Percentiles rank a stretch among this genome's conserved stretches.
phyloP scores from a whole-genome alignment of 371 early-diverging fungal genomes.

The Mortierella sp. region DNA sequence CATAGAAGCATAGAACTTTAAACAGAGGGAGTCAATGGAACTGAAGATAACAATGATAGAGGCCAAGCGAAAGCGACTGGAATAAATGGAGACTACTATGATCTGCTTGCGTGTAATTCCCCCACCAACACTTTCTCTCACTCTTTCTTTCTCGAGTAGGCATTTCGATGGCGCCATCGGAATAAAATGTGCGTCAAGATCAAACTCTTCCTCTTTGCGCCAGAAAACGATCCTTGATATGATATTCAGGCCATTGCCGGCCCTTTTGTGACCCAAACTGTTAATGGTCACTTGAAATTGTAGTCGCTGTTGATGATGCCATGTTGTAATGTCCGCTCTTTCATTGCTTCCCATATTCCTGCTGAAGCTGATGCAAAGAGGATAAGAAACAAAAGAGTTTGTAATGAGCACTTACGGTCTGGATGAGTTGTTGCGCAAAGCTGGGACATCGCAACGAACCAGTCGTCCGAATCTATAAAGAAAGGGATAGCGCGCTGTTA shows the following conservation, averaged over 20 bases:
- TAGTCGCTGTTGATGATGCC: background rate
- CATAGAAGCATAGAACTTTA: background rate
- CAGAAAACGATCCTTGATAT: too few relatives aligned
- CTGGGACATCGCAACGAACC: constrained; percentile 87
- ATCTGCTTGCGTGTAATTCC: background rate
- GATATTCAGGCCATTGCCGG: background rate
- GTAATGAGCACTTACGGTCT: constrained; percentile 27
- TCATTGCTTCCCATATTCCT: background rate
- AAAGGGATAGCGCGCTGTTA: constrained; percentile 1
- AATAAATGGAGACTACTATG: background rate
- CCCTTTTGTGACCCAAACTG: background rate
- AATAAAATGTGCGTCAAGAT: too few relatives aligned
- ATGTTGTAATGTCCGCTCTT: too few relatives aligned
- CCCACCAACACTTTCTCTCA: too few relatives aligned
- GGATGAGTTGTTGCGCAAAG: constrained; percentile 66
- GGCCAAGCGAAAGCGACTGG: background rate
- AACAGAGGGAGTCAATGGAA: background rate
- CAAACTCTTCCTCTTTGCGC: background rate
- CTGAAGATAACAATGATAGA: background rate
- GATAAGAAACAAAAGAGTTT: background rate
- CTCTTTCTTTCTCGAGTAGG: background rate
- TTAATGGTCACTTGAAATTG: background rate
- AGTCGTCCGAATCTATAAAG: constrained; percentile 78
- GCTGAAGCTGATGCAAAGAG: background rate
- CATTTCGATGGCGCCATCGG: too few relatives aligned